Evolutionary conservation across 2,329 filamentous ascomycete genomes (phyloP), one percentile per base, ranked within the genome.

Genomic region (Claviceps digitariae): DNA sequence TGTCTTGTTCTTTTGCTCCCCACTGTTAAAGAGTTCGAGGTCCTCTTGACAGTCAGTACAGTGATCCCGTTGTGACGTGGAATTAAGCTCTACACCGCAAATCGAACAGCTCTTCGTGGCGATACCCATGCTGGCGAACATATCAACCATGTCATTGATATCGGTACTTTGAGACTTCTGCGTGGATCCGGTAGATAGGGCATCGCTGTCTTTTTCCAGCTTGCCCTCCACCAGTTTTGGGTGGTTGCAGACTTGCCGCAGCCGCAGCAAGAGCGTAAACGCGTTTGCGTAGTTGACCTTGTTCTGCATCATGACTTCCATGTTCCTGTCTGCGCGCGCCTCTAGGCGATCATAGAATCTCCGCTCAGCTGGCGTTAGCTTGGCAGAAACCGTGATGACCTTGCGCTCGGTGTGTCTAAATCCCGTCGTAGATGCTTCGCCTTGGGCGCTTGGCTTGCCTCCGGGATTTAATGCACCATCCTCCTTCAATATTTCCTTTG

Each of bases 181-280:
- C 10, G 68, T 74, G 6, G 73, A 71, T 56, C 80, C 86, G 1
- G 82, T 84, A 1, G 82, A 77, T 53, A 95, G 71, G 2, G 88
- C 87, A 62, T 97, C 93, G 61, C 85, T 89, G 65, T 98, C 93
- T 58, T 87, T 87, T 53, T 84, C 84, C 54, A 96, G 75, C 63
- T 94, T 91, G 57, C 84, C 84, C 58, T 88, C 87, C 13, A 95
- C 85, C 47, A 98, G 75, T 59, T 89, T 84, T 0, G 90, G 90
- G 65, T 98, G 93, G 63, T 98, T 95, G 68, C 93, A 98, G 21
- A 90, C 87, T 67, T 98, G 93, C 55, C 93, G 80, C 56, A 98
- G 74, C 41, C 93, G 84, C 53, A 98, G 73, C n/a, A 98, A 79
- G 56, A 98, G 73, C 13, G 95, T 90, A 63, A 98, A 81, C 20